Conservation (phyloP, 768 basidiomycete species). For the Tulasnella sp. region DNA sequence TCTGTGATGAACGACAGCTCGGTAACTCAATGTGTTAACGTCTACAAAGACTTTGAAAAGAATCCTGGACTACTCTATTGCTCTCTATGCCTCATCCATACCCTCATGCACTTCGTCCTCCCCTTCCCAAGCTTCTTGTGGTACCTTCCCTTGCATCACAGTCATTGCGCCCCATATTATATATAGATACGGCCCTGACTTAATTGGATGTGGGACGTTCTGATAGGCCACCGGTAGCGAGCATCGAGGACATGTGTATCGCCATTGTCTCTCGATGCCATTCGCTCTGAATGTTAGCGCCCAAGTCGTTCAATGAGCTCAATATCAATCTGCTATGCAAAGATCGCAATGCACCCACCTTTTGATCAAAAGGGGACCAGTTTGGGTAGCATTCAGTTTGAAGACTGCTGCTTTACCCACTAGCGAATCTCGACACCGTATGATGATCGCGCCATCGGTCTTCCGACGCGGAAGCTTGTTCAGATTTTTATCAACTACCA, state of each 20-base stretch:
- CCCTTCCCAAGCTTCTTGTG: constrained; percentile 18
- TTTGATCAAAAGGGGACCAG: constrained; percentile 13
- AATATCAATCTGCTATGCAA: not conserved
- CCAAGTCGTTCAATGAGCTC: not conserved
- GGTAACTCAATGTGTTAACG: no score
- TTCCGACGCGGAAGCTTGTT: constrained; percentile 17
- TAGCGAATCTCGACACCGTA: constrained; percentile 10
- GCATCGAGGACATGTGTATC: constrained; percentile 16
- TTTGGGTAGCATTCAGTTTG: constrained; percentile 15
- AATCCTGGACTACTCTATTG: no score
- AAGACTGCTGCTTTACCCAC: constrained; percentile 11
- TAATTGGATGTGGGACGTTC: constrained; percentile 14
- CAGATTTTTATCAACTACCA: constrained; percentile 18
- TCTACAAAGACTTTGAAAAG: no score
- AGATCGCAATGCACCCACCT: not conserved
- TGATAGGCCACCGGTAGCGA: constrained; percentile 18
- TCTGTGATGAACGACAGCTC: no score
- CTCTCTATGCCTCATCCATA: not conserved
- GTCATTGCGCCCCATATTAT: constrained; percentile 15
- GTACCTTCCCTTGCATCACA: constrained; percentile 16
- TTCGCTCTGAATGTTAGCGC: not conserved
- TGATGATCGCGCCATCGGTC: constrained; percentile 17
- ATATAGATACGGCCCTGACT: constrained; percentile 17
- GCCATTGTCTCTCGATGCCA: constrained; percentile 16
- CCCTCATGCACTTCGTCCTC: constrained; percentile 16